A percentile compares a stretch with the other conserved stretches of the same genome.
Evolutionary conservation across 1,139 yeast genomes (phyloP).

Genomic region (Suhomyces maxii): DNA sequence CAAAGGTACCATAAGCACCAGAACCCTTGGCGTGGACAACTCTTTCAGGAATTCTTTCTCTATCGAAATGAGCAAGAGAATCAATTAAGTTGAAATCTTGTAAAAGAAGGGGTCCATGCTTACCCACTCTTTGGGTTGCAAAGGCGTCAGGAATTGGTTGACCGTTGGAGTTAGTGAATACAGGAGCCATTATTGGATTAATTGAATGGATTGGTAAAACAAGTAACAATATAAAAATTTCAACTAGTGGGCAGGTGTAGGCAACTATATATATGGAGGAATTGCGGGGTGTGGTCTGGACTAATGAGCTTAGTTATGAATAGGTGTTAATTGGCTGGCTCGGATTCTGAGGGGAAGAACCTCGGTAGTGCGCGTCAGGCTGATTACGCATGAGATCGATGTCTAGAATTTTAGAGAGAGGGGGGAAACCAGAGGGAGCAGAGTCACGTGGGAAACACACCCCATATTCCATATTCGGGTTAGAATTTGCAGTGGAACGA

Average conservation of each 20-base stretch:
- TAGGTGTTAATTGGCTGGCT: slow-evolving; percentile 7
- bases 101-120: slow-evolving; percentile 71
- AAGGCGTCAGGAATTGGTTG: slow-evolving; percentile 67
- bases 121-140: slow-evolving; percentile 74
- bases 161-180: slow-evolving; percentile 71
- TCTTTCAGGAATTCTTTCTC: slow-evolving; percentile 87
- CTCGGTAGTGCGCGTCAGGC: slow-evolving; percentile 7
- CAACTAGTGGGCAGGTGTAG: background rate
- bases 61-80: slow-evolving; percentile 76
- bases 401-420: background rate
- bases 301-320: slow-evolving; percentile 7
- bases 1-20: slow-evolving; percentile 81
- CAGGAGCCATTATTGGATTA: slow-evolving; percentile 29
- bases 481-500: no score
- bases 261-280: slow-evolving; percentile 3
- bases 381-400: background rate
- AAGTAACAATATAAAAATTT: background rate
- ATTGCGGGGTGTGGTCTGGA: slow-evolving; percentile 10
- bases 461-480: no score
- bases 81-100: slow-evolving; percentile 82
- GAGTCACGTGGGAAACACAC: background rate
- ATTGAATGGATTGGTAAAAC: background rate
- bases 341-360: slow-evolving; percentile 6
- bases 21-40: slow-evolving; percentile 91
- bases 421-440: background rate